A percentile compares a stretch with the other conserved stretches of the same genome.
These are phyloP conservation scores for Chaetomiaceae sp. DNA, from an alignment of 2,329 filamentous ascomycete species.

Conservation along the genomic window DNA sequence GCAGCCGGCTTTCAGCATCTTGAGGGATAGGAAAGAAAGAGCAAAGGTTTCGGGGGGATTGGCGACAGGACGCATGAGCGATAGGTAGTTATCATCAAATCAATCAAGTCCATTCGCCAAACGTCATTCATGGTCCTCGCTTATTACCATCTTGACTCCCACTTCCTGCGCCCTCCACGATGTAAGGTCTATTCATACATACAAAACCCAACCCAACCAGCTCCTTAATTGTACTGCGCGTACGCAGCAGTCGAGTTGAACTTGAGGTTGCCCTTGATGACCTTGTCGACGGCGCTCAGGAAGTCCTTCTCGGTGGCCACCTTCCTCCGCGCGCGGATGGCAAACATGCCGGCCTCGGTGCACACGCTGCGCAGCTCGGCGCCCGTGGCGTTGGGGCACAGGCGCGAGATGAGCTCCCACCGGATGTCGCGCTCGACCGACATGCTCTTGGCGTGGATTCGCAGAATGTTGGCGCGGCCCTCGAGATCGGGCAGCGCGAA, in stretches of 20 bases:
- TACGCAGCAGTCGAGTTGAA: constrained; percentile 98
- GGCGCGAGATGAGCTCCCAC: constrained; percentile 95
- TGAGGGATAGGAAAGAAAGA: too few species aligned
- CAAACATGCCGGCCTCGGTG: constrained; percentile 98
- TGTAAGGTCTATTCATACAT: constrained; percentile 20
- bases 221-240: constrained; percentile 91
- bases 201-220: constrained; percentile 14
- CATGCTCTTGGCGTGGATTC: constrained; percentile 99
- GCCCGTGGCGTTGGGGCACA: constrained; percentile 96
- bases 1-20: too few species aligned
- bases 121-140: neutral
- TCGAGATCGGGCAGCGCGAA: constrained; percentile 97
- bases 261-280: constrained; percentile 98
- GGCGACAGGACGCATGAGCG: too few species aligned
- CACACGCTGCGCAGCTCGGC: constrained; percentile 94
- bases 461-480: constrained; percentile 92
- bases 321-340: constrained; percentile 90
- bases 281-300: constrained; percentile 95
- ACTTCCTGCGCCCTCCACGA: neutral
- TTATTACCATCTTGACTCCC: neutral
- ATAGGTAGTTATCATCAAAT: too few species aligned
- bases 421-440: constrained; percentile 97
- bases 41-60: too few species aligned
- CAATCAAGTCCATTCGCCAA: too few species aligned
- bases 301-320: constrained; percentile 99